A percentile compares a stretch with the other conserved stretches of the same genome.
Conservation (phyloP, 139 green algal genomes). For the Chlamydomonas incerta region DNA sequence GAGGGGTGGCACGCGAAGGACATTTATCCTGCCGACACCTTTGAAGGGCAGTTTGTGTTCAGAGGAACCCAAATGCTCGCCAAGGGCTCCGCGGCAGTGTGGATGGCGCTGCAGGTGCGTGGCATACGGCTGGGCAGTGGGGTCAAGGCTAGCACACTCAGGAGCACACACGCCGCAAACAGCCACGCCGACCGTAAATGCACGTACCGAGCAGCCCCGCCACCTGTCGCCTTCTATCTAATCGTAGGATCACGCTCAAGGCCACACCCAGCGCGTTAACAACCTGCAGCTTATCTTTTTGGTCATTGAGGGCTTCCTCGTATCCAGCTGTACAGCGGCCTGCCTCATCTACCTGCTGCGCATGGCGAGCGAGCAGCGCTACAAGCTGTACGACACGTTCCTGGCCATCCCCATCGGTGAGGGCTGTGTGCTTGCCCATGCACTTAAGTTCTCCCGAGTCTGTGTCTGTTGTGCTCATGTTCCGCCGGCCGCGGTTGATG, state of each 20-base stretch:
- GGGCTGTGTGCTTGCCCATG: no score
- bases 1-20: not conserved
- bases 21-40: not conserved
- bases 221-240: not conserved
- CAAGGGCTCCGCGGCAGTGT: not conserved
- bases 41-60: not conserved
- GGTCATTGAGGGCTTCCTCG: conserved; percentile 1
- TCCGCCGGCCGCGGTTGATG: no score
- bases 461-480: no score
- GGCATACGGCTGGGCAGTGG: no score
- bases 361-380: not conserved
- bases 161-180: no score
- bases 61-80: not conserved
- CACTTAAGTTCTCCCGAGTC: no score
- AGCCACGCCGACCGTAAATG: no score
- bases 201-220: not conserved
- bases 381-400: conserved; percentile 37
- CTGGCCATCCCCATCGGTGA: conserved; percentile 24
- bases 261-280: conserved; percentile 2
- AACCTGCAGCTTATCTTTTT: conserved; percentile 23
- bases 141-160: no score
- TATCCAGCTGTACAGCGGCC: not conserved
- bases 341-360: conserved; percentile 22
- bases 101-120: not conserved
- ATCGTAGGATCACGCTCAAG: not conserved